A percentile compares a stretch with the other conserved stretches of the same genome.
Conservation (phyloP, 2,329 filamentous ascomycete genomes). For the Trichoderma sp. region DNA sequence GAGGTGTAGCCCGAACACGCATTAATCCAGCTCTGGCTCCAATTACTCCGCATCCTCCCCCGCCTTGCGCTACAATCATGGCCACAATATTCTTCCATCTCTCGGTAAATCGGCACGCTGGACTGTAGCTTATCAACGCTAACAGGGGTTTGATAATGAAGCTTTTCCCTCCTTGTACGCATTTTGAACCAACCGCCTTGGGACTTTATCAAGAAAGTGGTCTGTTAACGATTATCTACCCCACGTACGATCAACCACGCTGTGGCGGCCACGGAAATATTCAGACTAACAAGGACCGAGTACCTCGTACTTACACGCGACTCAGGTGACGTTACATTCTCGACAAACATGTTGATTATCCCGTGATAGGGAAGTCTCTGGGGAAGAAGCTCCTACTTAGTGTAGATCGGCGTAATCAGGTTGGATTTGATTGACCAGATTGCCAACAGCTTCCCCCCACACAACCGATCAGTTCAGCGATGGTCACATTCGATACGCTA, state of each 20-base stretch:
- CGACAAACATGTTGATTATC: neutral
- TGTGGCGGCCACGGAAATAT: neutral
- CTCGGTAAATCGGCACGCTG: conserved; percentile 10
- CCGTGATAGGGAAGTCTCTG: neutral
- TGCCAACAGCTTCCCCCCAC: neutral
- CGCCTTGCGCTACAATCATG: neutral
- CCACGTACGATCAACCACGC: neutral
- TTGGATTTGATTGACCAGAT: neutral
- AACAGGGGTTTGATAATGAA: conserved; percentile 4
- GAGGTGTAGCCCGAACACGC: neutral
- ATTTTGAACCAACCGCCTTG: neutral
- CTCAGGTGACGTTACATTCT: conserved; percentile 16
- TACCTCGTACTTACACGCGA: neutral
- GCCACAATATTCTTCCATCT: neutral
- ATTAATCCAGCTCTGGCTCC: neutral
- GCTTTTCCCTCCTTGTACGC: neutral
- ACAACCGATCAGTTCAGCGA: neutral
- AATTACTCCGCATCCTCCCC: conserved; percentile 10
- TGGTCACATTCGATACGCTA: neutral
- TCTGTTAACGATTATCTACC: neutral
- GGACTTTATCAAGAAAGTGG: neutral
- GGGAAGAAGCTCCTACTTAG: too few species aligned
- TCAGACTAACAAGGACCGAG: neutral
- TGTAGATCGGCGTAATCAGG: neutral
- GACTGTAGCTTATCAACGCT: conserved; percentile 9